A percentile compares a stretch with the other conserved stretches of the same genome.
These are phyloP conservation scores for Termitomyces sp. DNA, from an alignment of 768 basidiomycete genomes.

Conservation along the genomic window DNA sequence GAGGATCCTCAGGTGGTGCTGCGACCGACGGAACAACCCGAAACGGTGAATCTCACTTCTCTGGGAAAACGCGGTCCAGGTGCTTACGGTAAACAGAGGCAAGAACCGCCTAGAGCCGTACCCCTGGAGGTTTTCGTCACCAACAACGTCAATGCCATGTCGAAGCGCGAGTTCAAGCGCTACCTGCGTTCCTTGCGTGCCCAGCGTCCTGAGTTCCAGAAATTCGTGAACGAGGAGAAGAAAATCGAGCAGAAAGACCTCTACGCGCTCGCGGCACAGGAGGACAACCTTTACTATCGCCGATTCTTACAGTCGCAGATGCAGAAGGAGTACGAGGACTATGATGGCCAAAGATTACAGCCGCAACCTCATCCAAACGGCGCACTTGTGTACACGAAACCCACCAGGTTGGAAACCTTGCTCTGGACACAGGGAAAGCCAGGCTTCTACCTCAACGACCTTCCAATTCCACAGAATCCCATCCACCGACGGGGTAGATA, in stretches of 20 bases:
- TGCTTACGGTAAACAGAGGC: constrained; percentile 20
- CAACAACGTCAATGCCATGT: constrained; percentile 62
- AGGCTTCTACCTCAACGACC: constrained; percentile 50
- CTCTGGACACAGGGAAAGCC: constrained; percentile 50
- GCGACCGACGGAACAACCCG: constrained; percentile 3
- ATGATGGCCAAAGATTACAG: constrained; percentile 39
- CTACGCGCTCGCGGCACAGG: constrained; percentile 22
- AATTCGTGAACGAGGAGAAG: constrained; percentile 33
- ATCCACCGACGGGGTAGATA: background rate
- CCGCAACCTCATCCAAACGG: constrained; percentile 62
- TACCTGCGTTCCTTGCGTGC: constrained; percentile 60
- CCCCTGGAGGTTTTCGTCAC: constrained; percentile 22
- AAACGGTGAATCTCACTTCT: constrained; percentile 10
- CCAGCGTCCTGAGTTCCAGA: constrained; percentile 52
- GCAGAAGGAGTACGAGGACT: constrained; percentile 17
- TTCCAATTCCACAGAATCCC: background rate
- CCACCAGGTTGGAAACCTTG: constrained; percentile 49
- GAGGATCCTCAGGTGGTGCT: constrained; percentile 13
- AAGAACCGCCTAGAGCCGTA: background rate
- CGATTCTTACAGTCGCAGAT: constrained; percentile 37
- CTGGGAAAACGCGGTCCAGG: constrained; percentile 24
- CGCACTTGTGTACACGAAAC: constrained; percentile 58
- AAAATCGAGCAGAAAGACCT: constrained; percentile 15
- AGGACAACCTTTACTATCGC: constrained; percentile 21
- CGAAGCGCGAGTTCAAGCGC: constrained; percentile 47